Evolutionary conservation across 1,139 yeast genomes (phyloP).

Genomic region (Diutina neorugosa): DNA sequence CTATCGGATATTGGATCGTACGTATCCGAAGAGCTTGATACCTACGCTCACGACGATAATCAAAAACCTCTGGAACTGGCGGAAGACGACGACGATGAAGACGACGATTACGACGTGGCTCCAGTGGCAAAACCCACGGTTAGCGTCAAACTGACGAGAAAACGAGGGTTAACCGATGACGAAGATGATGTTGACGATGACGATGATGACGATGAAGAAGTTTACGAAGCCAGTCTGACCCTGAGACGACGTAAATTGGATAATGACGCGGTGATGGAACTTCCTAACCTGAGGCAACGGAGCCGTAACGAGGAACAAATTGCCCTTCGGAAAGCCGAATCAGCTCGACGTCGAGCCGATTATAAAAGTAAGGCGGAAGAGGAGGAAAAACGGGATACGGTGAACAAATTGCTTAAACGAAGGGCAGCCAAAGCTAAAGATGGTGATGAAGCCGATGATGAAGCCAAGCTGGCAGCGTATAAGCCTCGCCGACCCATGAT

Average conservation of each 20-base stretch:
- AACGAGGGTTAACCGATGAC: conserved; percentile 5
- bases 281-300: conserved; percentile 25
- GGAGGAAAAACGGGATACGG: conserved; percentile 86
- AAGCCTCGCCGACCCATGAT: conserved; percentile 24
- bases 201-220: conserved; percentile 4
- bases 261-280: conserved; percentile 15
- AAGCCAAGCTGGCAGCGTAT: conserved; percentile 11
- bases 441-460: conserved; percentile 17
- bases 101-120: conserved; percentile 8
- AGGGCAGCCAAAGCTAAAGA: conserved; percentile 51
- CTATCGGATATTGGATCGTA: conserved; percentile 2
- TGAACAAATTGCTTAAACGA: conserved; percentile 73
- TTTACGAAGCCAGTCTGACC: conserved; percentile 2
- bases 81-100: conserved; percentile 14
- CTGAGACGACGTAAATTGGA: conserved; percentile 15
- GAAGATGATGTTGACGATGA: neutral
- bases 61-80: conserved; percentile 16
- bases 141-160: neutral
- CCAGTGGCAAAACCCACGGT: conserved; percentile 3
- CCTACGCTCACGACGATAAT: conserved; percentile 18
- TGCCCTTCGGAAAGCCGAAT: conserved; percentile 73
- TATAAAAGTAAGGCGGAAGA: conserved; percentile 73
- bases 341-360: conserved; percentile 80
- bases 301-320: conserved; percentile 71
- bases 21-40: neutral